phyloP scores from a whole-genome alignment of 257 asterid genomes.

The Ehretia macrophylla region DNA sequence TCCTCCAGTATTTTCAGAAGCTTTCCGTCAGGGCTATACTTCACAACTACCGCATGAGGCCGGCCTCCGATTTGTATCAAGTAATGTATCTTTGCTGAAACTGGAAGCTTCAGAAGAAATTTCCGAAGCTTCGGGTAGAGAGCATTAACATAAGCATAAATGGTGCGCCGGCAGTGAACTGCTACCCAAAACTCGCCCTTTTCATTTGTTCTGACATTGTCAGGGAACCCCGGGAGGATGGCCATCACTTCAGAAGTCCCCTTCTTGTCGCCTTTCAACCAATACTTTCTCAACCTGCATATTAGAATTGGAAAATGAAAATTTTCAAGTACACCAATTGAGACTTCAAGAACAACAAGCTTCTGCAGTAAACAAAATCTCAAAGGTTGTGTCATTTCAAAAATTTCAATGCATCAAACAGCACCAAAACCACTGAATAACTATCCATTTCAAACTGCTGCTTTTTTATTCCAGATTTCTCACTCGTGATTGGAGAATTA shows the following conservation, averaged over 20 bases:
- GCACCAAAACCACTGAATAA: no score
- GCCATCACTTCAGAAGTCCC: slow-evolving; percentile 68
- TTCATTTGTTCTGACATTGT: slow-evolving; percentile 72
- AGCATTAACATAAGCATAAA: slow-evolving; percentile 50
- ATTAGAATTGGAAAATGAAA: neutral
- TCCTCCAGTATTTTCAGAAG: slow-evolving; percentile 65
- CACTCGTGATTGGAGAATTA: no score
- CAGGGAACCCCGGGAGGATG: slow-evolving; percentile 73
- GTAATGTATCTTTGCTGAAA: slow-evolving; percentile 57
- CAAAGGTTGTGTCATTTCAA: no score
- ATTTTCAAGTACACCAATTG: no score
- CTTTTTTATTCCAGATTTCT: no score
- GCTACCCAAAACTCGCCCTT: slow-evolving; percentile 94
- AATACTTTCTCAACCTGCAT: slow-evolving; percentile 62
- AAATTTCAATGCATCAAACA: no score
- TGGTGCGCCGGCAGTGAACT: slow-evolving; percentile 61
- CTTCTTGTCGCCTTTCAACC: slow-evolving; percentile 83
- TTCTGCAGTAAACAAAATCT: no score
- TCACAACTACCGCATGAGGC: slow-evolving; percentile 50
- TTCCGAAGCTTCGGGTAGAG: slow-evolving; percentile 44
- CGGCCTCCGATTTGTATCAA: slow-evolving; percentile 77
- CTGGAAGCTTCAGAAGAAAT: slow-evolving; percentile 67
- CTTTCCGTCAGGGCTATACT: slow-evolving; percentile 82
- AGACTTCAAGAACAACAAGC: no score
- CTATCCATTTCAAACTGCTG: no score